Conservation (phyloP, 495 filamentous ascomycete species). For the Penicillium simplicissimum region DNA sequence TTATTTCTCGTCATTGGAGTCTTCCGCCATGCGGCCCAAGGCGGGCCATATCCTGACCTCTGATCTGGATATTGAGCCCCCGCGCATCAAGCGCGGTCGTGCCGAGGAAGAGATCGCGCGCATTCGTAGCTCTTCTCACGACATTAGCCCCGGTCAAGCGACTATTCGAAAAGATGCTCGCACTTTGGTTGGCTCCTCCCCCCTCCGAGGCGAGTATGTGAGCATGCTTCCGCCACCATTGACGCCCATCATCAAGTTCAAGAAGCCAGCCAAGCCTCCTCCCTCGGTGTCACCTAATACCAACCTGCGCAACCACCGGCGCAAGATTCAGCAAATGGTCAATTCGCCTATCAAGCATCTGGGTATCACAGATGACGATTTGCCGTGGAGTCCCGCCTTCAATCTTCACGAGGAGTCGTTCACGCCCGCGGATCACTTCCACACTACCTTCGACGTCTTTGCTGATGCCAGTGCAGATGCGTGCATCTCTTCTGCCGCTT, state of each 20-base stretch:
- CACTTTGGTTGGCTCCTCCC: slow-evolving; percentile 56
- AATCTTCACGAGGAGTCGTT: slow-evolving; percentile 60
- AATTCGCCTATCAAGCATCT: slow-evolving; percentile 81
- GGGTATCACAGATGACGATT: slow-evolving; percentile 59
- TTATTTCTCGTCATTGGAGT: slow-evolving; percentile 97
- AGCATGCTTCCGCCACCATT: slow-evolving; percentile 74
- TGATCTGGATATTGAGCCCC: slow-evolving; percentile 69
- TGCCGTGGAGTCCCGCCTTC: slow-evolving; percentile 80
- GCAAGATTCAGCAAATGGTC: slow-evolving; percentile 81
- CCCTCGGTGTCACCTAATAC: slow-evolving; percentile 92
- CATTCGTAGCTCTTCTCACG: slow-evolving; percentile 87
- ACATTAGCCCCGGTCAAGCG: slow-evolving; percentile 75
- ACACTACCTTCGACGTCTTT: slow-evolving; percentile 69
- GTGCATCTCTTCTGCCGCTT: slow-evolving; percentile 51
- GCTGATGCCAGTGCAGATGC: slow-evolving; percentile 55
- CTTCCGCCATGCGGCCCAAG: slow-evolving; percentile 76
- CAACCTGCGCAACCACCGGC: slow-evolving; percentile 88
- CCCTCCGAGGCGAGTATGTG: slow-evolving; percentile 54
- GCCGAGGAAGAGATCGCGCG: slow-evolving; percentile 96
- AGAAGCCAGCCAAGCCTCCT: slow-evolving; percentile 76
- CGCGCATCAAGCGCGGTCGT: slow-evolving; percentile 79
- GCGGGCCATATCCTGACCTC: slow-evolving; percentile 63
- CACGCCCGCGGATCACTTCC: slow-evolving; percentile 48
- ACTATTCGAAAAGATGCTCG: slow-evolving; percentile 44
- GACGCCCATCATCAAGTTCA: slow-evolving; percentile 85